Evolutionary conservation across 2,329 filamentous ascomycete species (phyloP).

Genomic region (Chaetothyriales sp.): DNA sequence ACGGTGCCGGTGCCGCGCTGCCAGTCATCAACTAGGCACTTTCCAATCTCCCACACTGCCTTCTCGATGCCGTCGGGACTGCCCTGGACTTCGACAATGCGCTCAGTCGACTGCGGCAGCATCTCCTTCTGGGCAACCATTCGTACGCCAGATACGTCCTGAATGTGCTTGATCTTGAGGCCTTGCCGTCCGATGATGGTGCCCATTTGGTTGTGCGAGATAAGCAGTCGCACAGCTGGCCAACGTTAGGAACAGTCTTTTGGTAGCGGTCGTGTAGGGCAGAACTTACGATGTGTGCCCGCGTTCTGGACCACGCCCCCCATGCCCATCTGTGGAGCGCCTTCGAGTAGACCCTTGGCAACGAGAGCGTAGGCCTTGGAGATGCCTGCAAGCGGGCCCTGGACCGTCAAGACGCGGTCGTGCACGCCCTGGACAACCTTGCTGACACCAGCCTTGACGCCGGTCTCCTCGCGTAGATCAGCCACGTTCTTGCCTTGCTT

Average conservation of each 20-base stretch:
- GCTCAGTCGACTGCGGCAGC: conserved; percentile 95
- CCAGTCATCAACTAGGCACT: conserved; percentile 95
- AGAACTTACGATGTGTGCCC: conserved; percentile 77
- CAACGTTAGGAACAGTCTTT: conserved; percentile 11
- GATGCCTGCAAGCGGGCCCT: conserved; percentile 73
- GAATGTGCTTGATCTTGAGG: conserved; percentile 98
- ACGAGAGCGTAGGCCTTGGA: conserved; percentile 88
- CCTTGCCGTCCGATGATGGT: conserved; percentile 96
- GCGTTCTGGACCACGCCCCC: conserved; percentile 73
- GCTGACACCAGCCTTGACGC: conserved; percentile 94
- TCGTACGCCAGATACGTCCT: conserved; percentile 87
- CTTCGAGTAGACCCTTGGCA: conserved; percentile 77
- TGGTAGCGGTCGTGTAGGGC: neutral
- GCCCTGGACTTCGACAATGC: conserved; percentile 92
- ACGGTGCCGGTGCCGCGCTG: conserved; percentile 94
- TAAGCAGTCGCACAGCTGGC: conserved; percentile 85
- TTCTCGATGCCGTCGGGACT: conserved; percentile 90
- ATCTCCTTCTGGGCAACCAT: conserved; percentile 99
- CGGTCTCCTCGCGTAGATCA: conserved; percentile 90
- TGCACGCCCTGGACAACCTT: conserved; percentile 97
- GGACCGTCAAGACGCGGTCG: conserved; percentile 91
- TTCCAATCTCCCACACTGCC: conserved; percentile 96
- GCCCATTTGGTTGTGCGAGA: conserved; percentile 99
- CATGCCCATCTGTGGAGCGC: conserved; percentile 91
- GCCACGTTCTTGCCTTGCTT: conserved; percentile 98